Conservation (phyloP, 2,329 filamentous ascomycete species). For the Pseudonectria buxi region DNA sequence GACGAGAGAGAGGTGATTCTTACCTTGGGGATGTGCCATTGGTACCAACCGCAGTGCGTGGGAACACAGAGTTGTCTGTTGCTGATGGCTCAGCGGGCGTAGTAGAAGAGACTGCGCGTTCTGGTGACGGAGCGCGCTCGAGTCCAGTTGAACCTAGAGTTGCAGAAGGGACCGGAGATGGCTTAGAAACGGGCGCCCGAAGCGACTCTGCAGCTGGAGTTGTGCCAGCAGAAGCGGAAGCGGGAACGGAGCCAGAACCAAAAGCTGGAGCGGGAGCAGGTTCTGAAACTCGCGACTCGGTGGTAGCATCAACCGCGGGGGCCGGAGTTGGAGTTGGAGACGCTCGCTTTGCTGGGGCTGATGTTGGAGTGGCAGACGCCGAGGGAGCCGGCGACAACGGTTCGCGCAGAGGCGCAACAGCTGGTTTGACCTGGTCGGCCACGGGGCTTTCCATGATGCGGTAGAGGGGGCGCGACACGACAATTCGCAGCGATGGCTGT, state of each 20-base stretch:
- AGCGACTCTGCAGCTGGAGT: no score
- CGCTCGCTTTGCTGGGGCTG: conserved; percentile 11
- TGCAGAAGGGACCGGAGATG: no score
- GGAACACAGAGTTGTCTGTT: no score
- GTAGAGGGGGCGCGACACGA: background rate
- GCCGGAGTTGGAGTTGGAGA: conserved; percentile 14
- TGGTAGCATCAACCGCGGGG: conserved; percentile 5
- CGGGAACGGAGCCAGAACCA: background rate
- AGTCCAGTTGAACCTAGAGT: no score
- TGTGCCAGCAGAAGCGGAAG: no score
- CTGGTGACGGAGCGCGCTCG: no score
- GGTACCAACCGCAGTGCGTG: no score
- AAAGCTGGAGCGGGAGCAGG: background rate
- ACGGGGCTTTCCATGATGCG: conserved; percentile 19
- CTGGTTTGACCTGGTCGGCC: conserved; percentile 19
- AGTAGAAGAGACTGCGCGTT: no score
- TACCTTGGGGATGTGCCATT: no score
- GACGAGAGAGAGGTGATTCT: no score
- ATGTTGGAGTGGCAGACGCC: conserved; percentile 13
- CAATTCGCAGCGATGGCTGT: background rate
- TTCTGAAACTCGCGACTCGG: background rate
- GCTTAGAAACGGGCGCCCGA: no score
- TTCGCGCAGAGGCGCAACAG: conserved; percentile 17
- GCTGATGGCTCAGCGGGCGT: no score
- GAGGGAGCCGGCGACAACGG: conserved; percentile 22